Conservation (phyloP, 2,329 filamentous ascomycete genomes). For the Ascochyta rabiei region DNA sequence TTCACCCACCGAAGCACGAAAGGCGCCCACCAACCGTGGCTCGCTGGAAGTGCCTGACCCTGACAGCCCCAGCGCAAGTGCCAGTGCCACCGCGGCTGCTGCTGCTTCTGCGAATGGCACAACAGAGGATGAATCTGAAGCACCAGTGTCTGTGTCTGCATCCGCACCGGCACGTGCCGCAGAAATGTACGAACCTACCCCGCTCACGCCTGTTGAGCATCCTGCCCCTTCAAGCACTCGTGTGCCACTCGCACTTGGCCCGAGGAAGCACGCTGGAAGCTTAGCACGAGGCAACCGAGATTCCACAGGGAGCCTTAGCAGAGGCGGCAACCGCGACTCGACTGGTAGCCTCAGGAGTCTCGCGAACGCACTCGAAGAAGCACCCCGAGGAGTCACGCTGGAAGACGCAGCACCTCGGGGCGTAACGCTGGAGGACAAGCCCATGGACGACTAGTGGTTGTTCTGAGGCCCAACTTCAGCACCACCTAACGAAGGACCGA, state of each 20-base stretch:
- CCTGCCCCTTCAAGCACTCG: slow-evolving; percentile 44
- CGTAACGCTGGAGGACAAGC: slow-evolving; percentile 74
- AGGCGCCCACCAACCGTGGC: slow-evolving; percentile 62
- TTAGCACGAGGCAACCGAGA: slow-evolving; percentile 46
- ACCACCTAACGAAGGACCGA: slow-evolving; percentile 12
- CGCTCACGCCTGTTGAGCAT: slow-evolving; percentile 30
- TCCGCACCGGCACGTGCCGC: slow-evolving; percentile 7
- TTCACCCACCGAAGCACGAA: slow-evolving; percentile 59
- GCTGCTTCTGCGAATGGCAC: slow-evolving; percentile 48
- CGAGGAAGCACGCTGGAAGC: slow-evolving; percentile 44
- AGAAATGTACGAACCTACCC: slow-evolving; percentile 13
- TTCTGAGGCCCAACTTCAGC: slow-evolving; percentile 9
- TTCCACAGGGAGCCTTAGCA: slow-evolving; percentile 48
- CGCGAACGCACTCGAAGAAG: slow-evolving; percentile 45
- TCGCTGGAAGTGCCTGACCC: slow-evolving; percentile 82
- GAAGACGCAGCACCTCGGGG: slow-evolving; percentile 57
- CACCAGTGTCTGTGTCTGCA: slow-evolving; percentile 9
- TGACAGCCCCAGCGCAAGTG: slow-evolving; percentile 48
- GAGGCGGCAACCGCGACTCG: slow-evolving; percentile 43
- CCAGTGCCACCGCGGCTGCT: slow-evolving; percentile 2
- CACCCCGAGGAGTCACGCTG: slow-evolving; percentile 64
- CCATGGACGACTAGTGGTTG: slow-evolving; percentile 72
- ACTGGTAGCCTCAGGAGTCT: slow-evolving; percentile 48
- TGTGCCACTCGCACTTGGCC: slow-evolving; percentile 32
- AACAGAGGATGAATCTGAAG: slow-evolving; percentile 29